These are phyloP conservation scores for Colletotrichum spaethianum DNA, from an alignment of 2,329 filamentous ascomycete species.

Conservation along the genomic window DNA sequence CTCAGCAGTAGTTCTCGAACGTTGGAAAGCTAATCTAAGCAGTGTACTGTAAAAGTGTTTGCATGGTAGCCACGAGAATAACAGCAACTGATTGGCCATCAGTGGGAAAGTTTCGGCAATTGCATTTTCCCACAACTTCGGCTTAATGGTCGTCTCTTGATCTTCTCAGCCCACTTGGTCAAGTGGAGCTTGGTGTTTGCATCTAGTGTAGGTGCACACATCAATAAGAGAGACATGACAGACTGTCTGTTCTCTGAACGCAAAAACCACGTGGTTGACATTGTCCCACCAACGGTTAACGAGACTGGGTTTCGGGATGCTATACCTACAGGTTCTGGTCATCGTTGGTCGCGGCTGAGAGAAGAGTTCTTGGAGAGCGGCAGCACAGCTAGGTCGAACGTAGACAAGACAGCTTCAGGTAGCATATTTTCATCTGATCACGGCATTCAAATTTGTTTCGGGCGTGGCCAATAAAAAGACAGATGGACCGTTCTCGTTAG, in stretches of 20 bases:
- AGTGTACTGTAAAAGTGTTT: background rate
- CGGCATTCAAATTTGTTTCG: background rate
- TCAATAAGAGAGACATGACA: background rate
- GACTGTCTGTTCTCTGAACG: background rate
- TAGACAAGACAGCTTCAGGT: no score
- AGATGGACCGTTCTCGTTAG: background rate
- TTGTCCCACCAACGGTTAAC: background rate
- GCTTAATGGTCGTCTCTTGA: background rate
- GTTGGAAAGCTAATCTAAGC: no score
- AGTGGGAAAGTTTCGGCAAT: background rate
- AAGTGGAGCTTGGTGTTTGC: background rate
- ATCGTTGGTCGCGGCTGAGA: background rate
- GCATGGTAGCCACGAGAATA: background rate
- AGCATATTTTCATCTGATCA: background rate
- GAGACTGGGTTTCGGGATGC: background rate
- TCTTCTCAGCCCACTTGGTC: background rate
- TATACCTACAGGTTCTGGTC: background rate
- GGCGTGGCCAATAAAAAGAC: background rate
- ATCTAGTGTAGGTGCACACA: no score
- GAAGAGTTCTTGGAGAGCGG: background rate
- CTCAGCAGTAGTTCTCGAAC: background rate
- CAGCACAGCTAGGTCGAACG: background rate
- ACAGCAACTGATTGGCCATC: background rate
- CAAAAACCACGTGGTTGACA: background rate
- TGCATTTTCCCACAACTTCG: background rate